phyloP scores from a whole-genome alignment of 257 asterid genomes.

The Gentiana straminea region DNA sequence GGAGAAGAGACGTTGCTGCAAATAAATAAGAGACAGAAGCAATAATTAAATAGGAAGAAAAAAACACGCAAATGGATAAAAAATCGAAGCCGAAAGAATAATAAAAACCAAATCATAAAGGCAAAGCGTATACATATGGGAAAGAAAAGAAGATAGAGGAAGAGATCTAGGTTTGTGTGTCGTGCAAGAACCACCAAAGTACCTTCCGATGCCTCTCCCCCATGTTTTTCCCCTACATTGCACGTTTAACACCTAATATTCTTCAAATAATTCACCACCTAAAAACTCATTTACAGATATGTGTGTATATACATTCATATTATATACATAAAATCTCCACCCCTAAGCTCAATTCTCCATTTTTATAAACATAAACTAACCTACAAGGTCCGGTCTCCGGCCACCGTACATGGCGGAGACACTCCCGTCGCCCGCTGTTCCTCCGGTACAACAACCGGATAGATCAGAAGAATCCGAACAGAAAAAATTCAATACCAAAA shows the following conservation, averaged over 20 bases:
- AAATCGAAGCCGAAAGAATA: constrained; percentile 17
- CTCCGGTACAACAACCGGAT: no score
- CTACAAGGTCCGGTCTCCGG: no score
- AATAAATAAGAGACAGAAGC: constrained; percentile 3
- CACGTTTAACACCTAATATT: constrained; percentile 65
- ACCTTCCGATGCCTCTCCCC: constrained; percentile 23
- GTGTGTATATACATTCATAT: no score
- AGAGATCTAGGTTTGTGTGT: constrained; percentile 92
- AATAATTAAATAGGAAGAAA: constrained; percentile 11
- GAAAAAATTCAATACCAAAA: no score
- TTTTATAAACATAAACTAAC: no score
- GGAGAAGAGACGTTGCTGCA: constrained; percentile 8
- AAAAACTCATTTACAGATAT: no score
- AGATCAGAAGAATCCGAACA: no score
- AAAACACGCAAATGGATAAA: constrained; percentile 13
- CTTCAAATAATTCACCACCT: not conserved
- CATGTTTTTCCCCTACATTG: constrained; percentile 59
- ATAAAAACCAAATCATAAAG: constrained; percentile 31
- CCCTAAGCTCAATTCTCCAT: no score
- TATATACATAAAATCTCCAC: no score
- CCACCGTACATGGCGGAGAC: no score
- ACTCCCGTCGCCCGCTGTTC: no score
- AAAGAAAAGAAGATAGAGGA: constrained; percentile 33
- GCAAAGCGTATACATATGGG: constrained; percentile 34
- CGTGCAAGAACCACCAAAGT: constrained; percentile 82